Base-by-base conservation (phyloP, 805 yeast genomes). In the Blastobotrys mokoenaii region DNA sequence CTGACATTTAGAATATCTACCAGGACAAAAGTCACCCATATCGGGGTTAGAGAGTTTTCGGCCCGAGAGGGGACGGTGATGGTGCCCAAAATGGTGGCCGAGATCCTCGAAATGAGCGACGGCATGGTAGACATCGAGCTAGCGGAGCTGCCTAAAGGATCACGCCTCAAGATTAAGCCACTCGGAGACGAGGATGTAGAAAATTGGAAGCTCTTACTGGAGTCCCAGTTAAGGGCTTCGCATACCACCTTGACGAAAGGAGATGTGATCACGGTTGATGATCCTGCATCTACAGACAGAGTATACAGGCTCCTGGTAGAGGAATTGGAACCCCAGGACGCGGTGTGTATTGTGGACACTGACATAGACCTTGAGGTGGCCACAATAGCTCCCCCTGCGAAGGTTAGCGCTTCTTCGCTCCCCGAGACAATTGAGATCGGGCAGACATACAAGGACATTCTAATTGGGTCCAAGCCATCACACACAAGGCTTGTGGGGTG, bases 181-280 rank as follows among this genome's bases (percentile, higher is more conserved):
- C 50, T 61, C 10, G n/a, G n/a, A n/a, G n/a, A n/a, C n/a, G 73
- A 69, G 41, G 62, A 44, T 11, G 20, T 39, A 3, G 16, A 12
- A 43, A 77, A 74, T 59, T 77, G 81, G 79, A 76, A 76, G 54
- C 69, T 66, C 51, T 65, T 75, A 48, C 62, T 78, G 30, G 83
- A 78, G 53, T 62, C 72, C 8, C 67, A 69, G 46, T 60, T 78
- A n/a, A 71, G 72, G 41, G 51, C 63, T n/a, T 64, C 64, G 39
- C 76, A 72, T 49, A 76, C 83, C 0, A 70, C 76, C 0, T 61
- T 79, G 30, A 66, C 69, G 2, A 59, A 60, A 30, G 72, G 70
- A 1, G 72, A 71, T 38, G 51, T 51, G 0, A 53, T 78, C 14
- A 48, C 57, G 6, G 60, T 74, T 2, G 31, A 50, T 2, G 56